Conservation (phyloP, 2,329 filamentous ascomycete genomes). For the Aspergillus neoniger region DNA sequence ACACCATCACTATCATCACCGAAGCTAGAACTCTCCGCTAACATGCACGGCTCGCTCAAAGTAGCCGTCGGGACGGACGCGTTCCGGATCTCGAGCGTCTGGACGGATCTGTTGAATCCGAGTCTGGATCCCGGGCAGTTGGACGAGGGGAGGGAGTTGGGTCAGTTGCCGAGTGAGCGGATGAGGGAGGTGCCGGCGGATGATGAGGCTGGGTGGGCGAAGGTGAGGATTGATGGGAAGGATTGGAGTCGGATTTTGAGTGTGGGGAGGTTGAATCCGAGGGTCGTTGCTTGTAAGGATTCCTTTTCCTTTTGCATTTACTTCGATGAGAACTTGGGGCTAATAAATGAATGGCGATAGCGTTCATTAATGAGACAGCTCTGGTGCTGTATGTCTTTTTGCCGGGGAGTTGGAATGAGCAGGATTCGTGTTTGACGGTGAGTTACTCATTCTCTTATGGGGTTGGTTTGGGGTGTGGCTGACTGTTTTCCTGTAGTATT, state of each 20-base stretch:
- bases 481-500: constrained; percentile 36
- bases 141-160: constrained; percentile 59
- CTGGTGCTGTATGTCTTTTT: constrained; percentile 51
- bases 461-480: background rate
- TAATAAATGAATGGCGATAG: constrained; percentile 21
- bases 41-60: constrained; percentile 87
- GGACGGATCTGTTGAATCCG: constrained; percentile 84
- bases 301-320: background rate
- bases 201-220: constrained; percentile 82
- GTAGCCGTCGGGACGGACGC: constrained; percentile 81
- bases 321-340: background rate
- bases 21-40: constrained; percentile 83
- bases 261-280: constrained; percentile 82
- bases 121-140: constrained; percentile 79
- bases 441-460: constrained; percentile 19
- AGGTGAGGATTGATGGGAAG: constrained; percentile 84
- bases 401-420: constrained; percentile 42
- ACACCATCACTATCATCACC: constrained; percentile 39
- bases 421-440: constrained; percentile 51
- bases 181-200: constrained; percentile 67
- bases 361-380: constrained; percentile 49
- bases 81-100: constrained; percentile 80
- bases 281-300: constrained; percentile 81
- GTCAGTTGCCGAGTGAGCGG: constrained; percentile 77
- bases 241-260: constrained; percentile 96